Evolutionary conservation across 2,329 filamentous ascomycete genomes (phyloP).

Genomic region (Colletotrichum sp.): DNA sequence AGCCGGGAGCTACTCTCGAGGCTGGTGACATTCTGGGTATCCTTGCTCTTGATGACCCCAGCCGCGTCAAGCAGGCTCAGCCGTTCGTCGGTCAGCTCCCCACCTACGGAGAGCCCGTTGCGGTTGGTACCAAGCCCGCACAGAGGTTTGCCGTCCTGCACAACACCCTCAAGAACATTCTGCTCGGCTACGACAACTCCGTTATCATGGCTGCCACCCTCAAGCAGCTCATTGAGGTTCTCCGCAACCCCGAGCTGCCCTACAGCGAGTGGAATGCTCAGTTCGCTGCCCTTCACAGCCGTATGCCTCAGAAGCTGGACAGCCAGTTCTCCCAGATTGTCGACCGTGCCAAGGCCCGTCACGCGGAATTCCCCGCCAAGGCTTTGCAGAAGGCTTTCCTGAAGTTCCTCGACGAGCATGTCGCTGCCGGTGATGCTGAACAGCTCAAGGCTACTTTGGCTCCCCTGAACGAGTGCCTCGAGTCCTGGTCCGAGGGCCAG

Average conservation of each 20-base stretch:
- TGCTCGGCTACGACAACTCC: conserved; percentile 95
- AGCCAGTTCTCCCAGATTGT: conserved; percentile 82
- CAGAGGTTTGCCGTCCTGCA: conserved; percentile 83
- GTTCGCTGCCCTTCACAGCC: conserved; percentile 93
- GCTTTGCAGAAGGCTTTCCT: conserved; percentile 81
- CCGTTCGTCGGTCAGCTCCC: conserved; percentile 92
- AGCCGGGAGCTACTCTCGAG: conserved; percentile 96
- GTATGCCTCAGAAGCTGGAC: conserved; percentile 96
- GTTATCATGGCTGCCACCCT: conserved; percentile 90
- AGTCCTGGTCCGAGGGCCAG: conserved; percentile 83
- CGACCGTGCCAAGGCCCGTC: conserved; percentile 79
- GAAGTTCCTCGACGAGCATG: conserved; percentile 89
- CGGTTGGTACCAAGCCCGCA: conserved; percentile 89
- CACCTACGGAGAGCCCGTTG: conserved; percentile 81
- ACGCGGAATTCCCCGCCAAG: conserved; percentile 91
- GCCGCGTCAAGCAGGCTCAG: conserved; percentile 94
- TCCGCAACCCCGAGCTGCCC: conserved; percentile 87
- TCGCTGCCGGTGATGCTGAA: conserved; percentile 74
- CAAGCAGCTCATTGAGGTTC: conserved; percentile 87
- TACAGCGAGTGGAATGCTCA: conserved; percentile 97
- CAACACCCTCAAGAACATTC: conserved; percentile 83
- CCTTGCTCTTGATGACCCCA: conserved; percentile 91
- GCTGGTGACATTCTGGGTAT: conserved; percentile 99
- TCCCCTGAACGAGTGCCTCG: conserved; percentile 79
- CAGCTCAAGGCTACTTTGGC: conserved; percentile 75